Evolutionary conservation across 2,329 filamentous ascomycete genomes (phyloP), one percentile per base, ranked within the genome.

Genomic region (Monosporascus sp.): DNA sequence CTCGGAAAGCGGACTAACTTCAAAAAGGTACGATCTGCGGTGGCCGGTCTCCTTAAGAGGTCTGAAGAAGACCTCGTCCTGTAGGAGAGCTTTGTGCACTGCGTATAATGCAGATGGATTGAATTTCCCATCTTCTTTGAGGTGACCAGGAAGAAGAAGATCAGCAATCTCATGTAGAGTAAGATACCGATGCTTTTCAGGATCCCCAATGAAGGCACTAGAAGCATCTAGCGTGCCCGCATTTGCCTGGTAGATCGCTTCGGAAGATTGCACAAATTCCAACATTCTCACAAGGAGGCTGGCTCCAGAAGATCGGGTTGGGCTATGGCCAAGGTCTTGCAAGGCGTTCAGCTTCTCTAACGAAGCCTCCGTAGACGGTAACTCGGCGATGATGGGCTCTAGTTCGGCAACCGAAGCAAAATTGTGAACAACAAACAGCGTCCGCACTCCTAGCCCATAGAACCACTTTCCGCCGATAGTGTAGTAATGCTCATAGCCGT

Each of bases 41-140:
- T 65, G 65, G 68, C 78, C 68, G 69, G 77, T 66, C 57, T 78
- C 61, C 68, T 76, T 67, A 65, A 80, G 57, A 2, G 77, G 73
- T 2, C 76, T 75, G 63, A 91, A 89, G 27, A 76, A 81, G 50
- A 83, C 74, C 8, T 85, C 82, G 54, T 84, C 78, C 41, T 77
- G 74, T 24, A 77, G 67, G 7, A 93, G 65, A 8, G 85, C 79
- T 52, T 81, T 81, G 59, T 90, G 85, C 6, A 91, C 82, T 4
- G 89, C 88, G 61, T 90, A 88, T 5, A 90, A 69, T 8, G 79
- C 76, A 27, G 75, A 62, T 1, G 76, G 58, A 1, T 76, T 70
- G 50, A 78, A 77, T 9, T 67, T 69, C 1, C 66, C 68, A 22
- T 67, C 64, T 1, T 58, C 54, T 53, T 70, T 73, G 39, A 70